A percentile compares a stretch with the other conserved stretches of the same genome.
Evolutionary conservation across 805 yeast genomes (phyloP).

Genomic region (Candida ovalis): DNA sequence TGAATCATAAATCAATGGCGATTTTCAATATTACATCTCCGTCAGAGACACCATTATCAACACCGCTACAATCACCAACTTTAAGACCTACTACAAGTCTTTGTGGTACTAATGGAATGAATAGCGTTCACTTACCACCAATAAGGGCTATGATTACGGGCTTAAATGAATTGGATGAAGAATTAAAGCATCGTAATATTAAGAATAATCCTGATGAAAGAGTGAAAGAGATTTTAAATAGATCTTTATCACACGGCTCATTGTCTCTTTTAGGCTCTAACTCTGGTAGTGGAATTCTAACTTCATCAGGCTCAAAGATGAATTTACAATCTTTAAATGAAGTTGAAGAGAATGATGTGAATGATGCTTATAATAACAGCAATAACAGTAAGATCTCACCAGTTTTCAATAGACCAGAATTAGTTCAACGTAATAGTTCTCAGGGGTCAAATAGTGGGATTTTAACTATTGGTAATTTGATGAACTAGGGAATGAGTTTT

Average conservation of each 20-base stretch:
- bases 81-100: slow-evolving; percentile 24
- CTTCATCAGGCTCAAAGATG: slow-evolving; percentile 6
- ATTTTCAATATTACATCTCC: slow-evolving; percentile 34
- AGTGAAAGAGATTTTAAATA: slow-evolving; percentile 26
- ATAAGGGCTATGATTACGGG: slow-evolving; percentile 30
- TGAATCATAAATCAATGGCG: slow-evolving; percentile 21
- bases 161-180: slow-evolving; percentile 24
- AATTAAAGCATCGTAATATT: slow-evolving; percentile 22
- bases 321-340: slow-evolving; percentile 4
- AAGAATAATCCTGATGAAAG: slow-evolving; percentile 24
- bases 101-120: slow-evolving; percentile 2
- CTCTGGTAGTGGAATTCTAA: background rate
- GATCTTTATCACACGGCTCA: slow-evolving; percentile 24
- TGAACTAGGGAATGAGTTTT: slow-evolving; percentile 6
- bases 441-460: slow-evolving; percentile 15
- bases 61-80: slow-evolving; percentile 37
- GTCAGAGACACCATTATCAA: slow-evolving; percentile 30
- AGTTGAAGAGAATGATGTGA: background rate
- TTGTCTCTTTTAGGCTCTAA: slow-evolving; percentile 13
- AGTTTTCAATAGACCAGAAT: slow-evolving; percentile 3
- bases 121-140: slow-evolving; percentile 28
- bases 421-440: slow-evolving; percentile 7
- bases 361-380: background rate
- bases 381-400: background rate
- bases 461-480: slow-evolving; percentile 19